Conservation (phyloP, 176 grass and related monocot genomes). For the Poa pratensis region DNA sequence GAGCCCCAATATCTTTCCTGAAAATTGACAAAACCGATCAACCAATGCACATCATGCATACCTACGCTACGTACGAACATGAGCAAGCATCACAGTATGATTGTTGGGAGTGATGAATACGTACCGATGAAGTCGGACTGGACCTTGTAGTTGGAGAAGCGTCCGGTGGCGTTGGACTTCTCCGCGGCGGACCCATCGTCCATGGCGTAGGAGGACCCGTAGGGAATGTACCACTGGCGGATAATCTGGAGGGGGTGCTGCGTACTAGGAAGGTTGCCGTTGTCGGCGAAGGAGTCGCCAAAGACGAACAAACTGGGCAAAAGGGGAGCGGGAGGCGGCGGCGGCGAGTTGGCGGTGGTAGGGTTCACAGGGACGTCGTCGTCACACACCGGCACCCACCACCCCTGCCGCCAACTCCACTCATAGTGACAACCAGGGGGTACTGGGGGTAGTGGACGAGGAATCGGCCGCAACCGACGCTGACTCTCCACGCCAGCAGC, state of each 20-base stretch:
- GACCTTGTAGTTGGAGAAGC: background rate
- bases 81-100: too few species aligned
- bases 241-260: background rate
- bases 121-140: background rate
- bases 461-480: background rate
- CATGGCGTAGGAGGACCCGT: background rate
- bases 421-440: background rate
- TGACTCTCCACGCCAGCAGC: background rate
- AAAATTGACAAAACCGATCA: background rate
- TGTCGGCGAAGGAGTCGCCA: background rate
- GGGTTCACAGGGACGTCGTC: background rate
- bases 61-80: too few species aligned
- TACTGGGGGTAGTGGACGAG: background rate
- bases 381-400: too few species aligned
- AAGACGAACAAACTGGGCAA: background rate
- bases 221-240: background rate
- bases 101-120: background rate
- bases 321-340: background rate
- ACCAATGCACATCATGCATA: background rate
- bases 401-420: too few species aligned
- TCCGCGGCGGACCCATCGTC: background rate
- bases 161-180: background rate
- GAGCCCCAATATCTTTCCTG: background rate
- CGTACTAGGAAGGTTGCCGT: background rate
- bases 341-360: background rate